Base-by-base conservation (phyloP, 129 eudicot species). In the Ambrosia trifida region DNA sequence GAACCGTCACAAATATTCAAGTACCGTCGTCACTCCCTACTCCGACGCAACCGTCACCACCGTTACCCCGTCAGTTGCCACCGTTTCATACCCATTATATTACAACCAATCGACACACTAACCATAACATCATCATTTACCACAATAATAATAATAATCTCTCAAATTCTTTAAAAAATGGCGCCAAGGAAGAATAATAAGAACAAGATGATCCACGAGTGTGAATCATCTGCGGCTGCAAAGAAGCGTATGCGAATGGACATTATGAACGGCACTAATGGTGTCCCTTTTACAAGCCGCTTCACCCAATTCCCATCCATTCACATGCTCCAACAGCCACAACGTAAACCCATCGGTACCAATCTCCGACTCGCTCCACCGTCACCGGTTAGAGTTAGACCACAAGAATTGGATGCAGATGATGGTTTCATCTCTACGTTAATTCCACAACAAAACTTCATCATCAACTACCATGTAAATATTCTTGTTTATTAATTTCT, bases 281-380 rank as follows among this genome's bases (percentile, higher is more conserved):
- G 72, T 1, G 78, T 64, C 50, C 71, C 78, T 0, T 74, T 74
- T n/a, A 63, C 78, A 11, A 75, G 44, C 17, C 79, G 67, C 0
- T 24, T 75, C 36, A 57, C 72, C 24, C 73, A 75, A 28, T 66
- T 75, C 43, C 79, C 79, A 31, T 75, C 79, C n/a, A 12, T 64
- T 52, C 72, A 66, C 40, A 20, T 75, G 24, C 67, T 66, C 47
- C 64, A 72, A 0, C 64, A 72, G 0, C 76, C 44, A 60, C 68
- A 44, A 3, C 76, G 46, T 47, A 32, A 18, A 30, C 16, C 18
- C 13, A 57, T 72, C 76, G 76, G 43, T 45, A n/a, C 69, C 68
- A 36, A 63, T 72, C 59, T 72, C 35, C 77, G 47, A 33, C 77
- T 72, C 32, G 61, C 69, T 60, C 77, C 69, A 3, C 77, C 77